These are phyloP conservation scores for Casuarina cunninghamiana DNA, from an alignment of 306 rosid genomes.

Conservation along the genomic window DNA sequence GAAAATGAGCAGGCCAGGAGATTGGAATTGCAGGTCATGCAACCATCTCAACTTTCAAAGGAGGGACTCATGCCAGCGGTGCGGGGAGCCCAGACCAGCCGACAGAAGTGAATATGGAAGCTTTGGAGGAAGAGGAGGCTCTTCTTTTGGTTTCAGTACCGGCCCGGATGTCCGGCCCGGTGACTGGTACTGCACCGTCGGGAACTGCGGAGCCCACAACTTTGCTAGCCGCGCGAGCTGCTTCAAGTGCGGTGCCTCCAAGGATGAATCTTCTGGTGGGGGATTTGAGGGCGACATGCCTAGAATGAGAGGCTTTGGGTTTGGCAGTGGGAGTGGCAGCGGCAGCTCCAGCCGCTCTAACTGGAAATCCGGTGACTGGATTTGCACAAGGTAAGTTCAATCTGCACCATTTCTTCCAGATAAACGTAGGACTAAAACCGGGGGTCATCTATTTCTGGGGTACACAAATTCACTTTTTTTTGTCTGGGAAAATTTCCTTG, in stretches of 20 bases:
- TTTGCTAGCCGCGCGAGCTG: constrained; percentile 92
- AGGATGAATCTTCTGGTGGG: constrained; percentile 53
- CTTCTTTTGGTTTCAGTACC: constrained; percentile 59
- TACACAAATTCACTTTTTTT: too few relatives aligned
- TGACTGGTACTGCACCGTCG: constrained; percentile 83
- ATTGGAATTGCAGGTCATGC: constrained; percentile 95
- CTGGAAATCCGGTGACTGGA: constrained; percentile 97
- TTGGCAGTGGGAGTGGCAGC: constrained; percentile 27
- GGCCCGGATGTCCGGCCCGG: constrained; percentile 93
- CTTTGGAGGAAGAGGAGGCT: constrained; percentile 50
- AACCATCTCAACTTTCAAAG: constrained; percentile 82
- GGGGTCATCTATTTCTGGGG: too few relatives aligned
- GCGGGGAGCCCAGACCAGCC: constrained; percentile 54
- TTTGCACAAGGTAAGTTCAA: constrained; percentile 62
- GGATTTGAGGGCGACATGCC: constrained; percentile 49
- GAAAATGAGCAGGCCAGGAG: constrained; percentile 85
- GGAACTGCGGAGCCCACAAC: constrained; percentile 86
- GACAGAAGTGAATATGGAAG: constrained; percentile 34
- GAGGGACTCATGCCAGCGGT: constrained; percentile 82
- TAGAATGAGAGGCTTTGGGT: constrained; percentile 47
- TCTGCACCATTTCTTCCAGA: not conserved
- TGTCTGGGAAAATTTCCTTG: too few relatives aligned
- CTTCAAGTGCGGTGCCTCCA: constrained; percentile 83
- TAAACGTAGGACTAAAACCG: too few relatives aligned
- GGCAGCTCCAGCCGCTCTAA: constrained; percentile 60